Conservation (phyloP, 805 yeast species). For the Helenozyma baotianmanensis region DNA sequence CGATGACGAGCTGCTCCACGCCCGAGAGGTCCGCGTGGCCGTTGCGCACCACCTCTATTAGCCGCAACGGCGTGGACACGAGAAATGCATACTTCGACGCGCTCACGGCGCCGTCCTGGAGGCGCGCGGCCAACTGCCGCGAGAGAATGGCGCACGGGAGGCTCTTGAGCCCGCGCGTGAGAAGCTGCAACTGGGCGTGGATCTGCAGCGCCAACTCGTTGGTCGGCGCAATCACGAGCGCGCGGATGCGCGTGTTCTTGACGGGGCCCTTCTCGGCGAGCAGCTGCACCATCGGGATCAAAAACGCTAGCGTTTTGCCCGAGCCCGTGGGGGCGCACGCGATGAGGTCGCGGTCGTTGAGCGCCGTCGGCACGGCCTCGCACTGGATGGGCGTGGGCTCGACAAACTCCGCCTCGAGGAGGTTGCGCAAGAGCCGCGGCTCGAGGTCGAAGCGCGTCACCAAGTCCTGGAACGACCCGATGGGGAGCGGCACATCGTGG, state of each 20-base stretch:
- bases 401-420: slow-evolving; percentile 64
- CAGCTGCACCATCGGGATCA: slow-evolving; percentile 73
- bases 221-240: slow-evolving; percentile 87
- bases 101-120: slow-evolving; percentile 55
- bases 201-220: slow-evolving; percentile 91
- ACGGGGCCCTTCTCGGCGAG: slow-evolving; percentile 20
- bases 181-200: slow-evolving; percentile 56
- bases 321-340: slow-evolving; percentile 99
- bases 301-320: slow-evolving; percentile 90
- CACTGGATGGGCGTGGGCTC: slow-evolving; percentile 93
- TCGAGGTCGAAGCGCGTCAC: slow-evolving; percentile 63
- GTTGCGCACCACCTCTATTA: slow-evolving; percentile 69
- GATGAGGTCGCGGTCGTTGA: slow-evolving; percentile 68
- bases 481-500: slow-evolving; percentile 82
- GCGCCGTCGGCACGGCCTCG: slow-evolving; percentile 76
- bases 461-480: slow-evolving; percentile 84
- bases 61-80: slow-evolving; percentile 83
- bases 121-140: slow-evolving; percentile 64
- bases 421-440: slow-evolving; percentile 52
- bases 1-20: slow-evolving; percentile 78
- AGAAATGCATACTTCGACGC: slow-evolving; percentile 70
- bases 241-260: slow-evolving; percentile 55
- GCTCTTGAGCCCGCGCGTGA: slow-evolving; percentile 49
- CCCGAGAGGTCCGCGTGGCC: slow-evolving; percentile 55
- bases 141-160: slow-evolving; percentile 63